Evolutionary conservation across 2,329 filamentous ascomycete species (phyloP).

Genomic region (Ophiobolus disseminans): DNA sequence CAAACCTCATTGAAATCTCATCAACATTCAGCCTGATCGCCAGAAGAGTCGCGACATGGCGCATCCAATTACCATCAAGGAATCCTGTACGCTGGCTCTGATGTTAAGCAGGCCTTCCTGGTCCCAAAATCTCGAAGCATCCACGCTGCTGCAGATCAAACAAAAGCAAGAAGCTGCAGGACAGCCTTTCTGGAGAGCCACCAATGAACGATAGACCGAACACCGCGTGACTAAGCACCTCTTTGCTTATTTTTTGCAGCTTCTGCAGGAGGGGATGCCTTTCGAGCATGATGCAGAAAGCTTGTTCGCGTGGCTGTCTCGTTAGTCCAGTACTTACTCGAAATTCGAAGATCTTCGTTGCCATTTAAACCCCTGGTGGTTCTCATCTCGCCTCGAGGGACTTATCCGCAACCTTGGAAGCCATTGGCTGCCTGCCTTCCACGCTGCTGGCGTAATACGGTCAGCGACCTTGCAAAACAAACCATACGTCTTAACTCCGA

Average conservation of each 20-base stretch:
- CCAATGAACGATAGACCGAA: background rate
- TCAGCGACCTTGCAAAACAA: no score
- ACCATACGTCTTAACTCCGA: no score
- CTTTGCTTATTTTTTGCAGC: conserved; percentile 5
- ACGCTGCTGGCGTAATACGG: no score
- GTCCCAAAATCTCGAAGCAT: background rate
- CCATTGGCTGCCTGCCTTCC: no score
- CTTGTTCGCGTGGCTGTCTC: background rate
- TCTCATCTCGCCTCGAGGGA: no score
- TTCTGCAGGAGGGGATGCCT: background rate
- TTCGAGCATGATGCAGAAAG: background rate
- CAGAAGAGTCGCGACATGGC: no score
- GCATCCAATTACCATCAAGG: background rate
- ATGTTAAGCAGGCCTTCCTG: background rate
- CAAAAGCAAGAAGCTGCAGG: background rate
- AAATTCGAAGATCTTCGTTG: no score
- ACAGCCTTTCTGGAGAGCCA: no score
- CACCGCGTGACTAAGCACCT: background rate
- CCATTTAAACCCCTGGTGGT: no score
- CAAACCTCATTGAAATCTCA: background rate
- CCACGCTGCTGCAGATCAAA: background rate
- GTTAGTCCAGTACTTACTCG: background rate
- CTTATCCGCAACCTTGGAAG: no score
- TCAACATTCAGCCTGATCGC: no score
- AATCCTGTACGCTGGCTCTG: no score